Percentiles rank a stretch among this genome's conserved stretches.
Evolutionary conservation across 768 basidiomycete species (phyloP).

Genomic region (Lepiota venenata): DNA sequence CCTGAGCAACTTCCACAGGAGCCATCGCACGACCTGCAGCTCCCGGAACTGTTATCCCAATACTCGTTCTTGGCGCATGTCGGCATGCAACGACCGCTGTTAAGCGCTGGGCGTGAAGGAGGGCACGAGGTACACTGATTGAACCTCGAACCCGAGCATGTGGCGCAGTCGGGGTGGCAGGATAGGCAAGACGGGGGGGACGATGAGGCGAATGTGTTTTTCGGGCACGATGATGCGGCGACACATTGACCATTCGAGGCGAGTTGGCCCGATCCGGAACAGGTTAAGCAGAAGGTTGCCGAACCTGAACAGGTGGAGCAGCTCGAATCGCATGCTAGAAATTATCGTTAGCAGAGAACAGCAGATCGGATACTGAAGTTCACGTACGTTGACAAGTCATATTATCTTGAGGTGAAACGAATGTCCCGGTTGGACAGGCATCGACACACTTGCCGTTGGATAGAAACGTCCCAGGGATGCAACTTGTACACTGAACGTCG

Average conservation of each 20-base stretch:
- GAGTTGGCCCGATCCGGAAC: constrained; percentile 53
- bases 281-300: constrained; percentile 70
- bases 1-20: constrained; percentile 79
- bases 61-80: constrained; percentile 70
- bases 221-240: constrained; percentile 54
- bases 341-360: not conserved
- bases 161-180: constrained; percentile 82
- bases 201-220: constrained; percentile 61
- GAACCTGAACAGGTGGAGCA: constrained; percentile 70
- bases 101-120: constrained; percentile 63
- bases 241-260: constrained; percentile 74
- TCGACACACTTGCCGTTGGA: constrained; percentile 66
- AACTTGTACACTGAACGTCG: constrained; percentile 71
- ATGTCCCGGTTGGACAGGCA: constrained; percentile 70
- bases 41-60: constrained; percentile 58
- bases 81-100: constrained; percentile 71
- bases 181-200: constrained; percentile 61
- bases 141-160: constrained; percentile 70
- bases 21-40: constrained; percentile 66
- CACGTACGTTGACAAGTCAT: constrained; percentile 60
- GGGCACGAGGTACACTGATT: constrained; percentile 76
- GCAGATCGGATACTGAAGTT: not conserved
- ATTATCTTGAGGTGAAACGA: constrained; percentile 69
- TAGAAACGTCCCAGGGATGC: constrained; percentile 75
- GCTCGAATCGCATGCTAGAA: constrained; percentile 62